phyloP scores from a whole-genome alignment of 192 early-diverging fungal genomes.

The Coemansia sp. region DNA sequence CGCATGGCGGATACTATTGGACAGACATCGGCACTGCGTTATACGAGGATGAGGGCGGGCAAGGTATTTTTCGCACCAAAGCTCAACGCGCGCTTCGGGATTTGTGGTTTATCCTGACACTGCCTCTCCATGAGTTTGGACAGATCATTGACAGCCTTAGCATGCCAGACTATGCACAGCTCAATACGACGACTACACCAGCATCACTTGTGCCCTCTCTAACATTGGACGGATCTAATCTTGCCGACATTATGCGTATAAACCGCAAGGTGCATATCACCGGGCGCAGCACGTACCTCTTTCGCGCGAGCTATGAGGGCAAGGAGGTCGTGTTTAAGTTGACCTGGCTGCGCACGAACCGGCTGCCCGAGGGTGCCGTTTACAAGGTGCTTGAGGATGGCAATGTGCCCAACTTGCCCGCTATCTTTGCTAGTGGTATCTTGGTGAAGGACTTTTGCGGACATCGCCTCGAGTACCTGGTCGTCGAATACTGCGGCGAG shows the following conservation, averaged over 20 bases:
- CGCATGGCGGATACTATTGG: conserved; percentile 7
- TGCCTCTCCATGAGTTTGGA: conserved; percentile 2
- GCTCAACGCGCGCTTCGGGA: not conserved
- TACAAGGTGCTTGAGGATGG: not conserved
- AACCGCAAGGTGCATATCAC: not conserved
- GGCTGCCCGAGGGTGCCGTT: conserved; percentile 22
- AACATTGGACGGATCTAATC: not conserved
- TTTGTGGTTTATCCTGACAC: not conserved
- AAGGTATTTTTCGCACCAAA: not conserved
- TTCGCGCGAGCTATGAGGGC: too few species aligned
- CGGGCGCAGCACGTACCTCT: not conserved
- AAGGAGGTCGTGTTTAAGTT: too few species aligned
- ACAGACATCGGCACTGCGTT: conserved; percentile 8
- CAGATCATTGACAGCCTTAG: not conserved
- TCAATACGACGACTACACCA: not conserved
- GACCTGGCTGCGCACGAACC: conserved; percentile 7
- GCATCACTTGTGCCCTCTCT: not conserved
- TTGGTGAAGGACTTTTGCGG: conserved; percentile 7
- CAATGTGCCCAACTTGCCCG: not conserved
- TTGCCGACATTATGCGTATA: not conserved
- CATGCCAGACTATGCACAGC: not conserved
- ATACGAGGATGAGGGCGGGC: not conserved
- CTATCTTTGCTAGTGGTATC: not conserved
- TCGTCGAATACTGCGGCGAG: too few species aligned
- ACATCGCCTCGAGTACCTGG: too few species aligned